Conservation (phyloP, 768 basidiomycete species). For the Udeniomyces megalosporus region DNA sequence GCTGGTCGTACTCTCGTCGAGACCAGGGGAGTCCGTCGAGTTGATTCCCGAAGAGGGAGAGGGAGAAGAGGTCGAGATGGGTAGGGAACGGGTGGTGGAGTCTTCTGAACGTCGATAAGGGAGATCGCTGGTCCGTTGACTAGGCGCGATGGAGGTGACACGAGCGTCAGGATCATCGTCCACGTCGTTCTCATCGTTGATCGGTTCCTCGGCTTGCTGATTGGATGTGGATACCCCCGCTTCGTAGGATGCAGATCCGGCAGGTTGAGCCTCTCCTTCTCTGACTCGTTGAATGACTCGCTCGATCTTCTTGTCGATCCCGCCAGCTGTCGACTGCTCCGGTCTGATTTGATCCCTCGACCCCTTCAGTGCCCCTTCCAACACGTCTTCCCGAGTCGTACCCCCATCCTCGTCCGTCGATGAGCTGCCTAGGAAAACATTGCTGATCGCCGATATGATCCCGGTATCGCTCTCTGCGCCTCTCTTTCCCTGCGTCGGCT, state of each 20-base stretch:
- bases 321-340: slow-evolving; percentile 18
- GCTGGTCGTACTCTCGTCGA: too few species aligned
- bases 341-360: not conserved
- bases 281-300: slow-evolving; percentile 31
- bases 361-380: slow-evolving; percentile 25
- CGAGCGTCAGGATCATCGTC: slow-evolving; percentile 14
- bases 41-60: slow-evolving; percentile 1
- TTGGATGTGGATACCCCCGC: not conserved
- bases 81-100: slow-evolving; percentile 42
- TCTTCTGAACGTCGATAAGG: slow-evolving; percentile 24
- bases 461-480: too few species aligned
- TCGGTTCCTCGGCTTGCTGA: not conserved
- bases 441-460: too few species aligned
- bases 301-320: slow-evolving; percentile 29
- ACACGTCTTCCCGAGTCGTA: slow-evolving; percentile 22
- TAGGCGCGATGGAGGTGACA: slow-evolving; percentile 16
- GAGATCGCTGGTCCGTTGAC: slow-evolving; percentile 26
- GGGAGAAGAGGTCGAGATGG: slow-evolving; percentile 55
- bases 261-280: slow-evolving; percentile 16
- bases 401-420: not conserved
- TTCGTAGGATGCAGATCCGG: not conserved
- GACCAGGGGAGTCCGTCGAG: too few species aligned
- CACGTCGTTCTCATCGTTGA: too few species aligned
- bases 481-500: slow-evolving; percentile 9
- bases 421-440: not conserved